phyloP scores from a whole-genome alignment of 108 stramenopile genomes.

The Nannochloropsis gaditana region DNA sequence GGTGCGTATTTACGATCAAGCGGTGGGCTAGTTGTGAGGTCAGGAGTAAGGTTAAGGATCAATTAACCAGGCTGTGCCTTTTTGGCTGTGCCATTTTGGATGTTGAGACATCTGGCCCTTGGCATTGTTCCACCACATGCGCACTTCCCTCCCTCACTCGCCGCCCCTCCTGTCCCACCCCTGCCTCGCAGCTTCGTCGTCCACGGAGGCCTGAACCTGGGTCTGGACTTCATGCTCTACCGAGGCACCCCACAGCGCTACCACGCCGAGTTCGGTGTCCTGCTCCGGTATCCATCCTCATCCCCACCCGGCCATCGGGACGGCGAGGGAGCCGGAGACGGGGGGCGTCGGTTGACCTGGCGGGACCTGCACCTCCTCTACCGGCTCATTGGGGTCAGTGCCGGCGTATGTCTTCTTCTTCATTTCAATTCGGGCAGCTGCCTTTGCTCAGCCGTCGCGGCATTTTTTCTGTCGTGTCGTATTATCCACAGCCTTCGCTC shows the following conservation, averaged over 20 bases:
- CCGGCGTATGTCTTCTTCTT: not conserved
- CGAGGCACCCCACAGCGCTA: conserved; percentile 5
- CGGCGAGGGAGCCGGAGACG: not conserved
- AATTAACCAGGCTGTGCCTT: no score
- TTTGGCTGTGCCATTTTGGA: not conserved
- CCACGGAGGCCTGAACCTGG: not conserved
- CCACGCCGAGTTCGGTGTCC: conserved; percentile 2
- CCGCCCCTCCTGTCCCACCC: not conserved
- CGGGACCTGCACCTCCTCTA: conserved; percentile 3
- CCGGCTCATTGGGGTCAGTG: conserved; percentile 11
- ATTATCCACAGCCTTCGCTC: not conserved
- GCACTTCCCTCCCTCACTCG: not conserved
- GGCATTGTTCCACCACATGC: not conserved
- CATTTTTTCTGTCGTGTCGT: not conserved
- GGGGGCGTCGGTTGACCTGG: not conserved
- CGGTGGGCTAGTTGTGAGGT: no score
- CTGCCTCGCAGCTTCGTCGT: not conserved
- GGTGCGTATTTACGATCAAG: not conserved
- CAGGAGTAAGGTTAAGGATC: no score
- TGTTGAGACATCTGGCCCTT: not conserved
- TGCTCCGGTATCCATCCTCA: conserved; percentile 12
- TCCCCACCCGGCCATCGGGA: not conserved
- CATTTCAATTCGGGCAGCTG: not conserved
- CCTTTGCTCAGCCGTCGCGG: no score
- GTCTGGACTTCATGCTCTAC: not conserved